A percentile compares a stretch with the other conserved stretches of the same genome.
phyloP scores from a whole-genome alignment of 768 basidiomycete species.

The Collybia nuda region DNA sequence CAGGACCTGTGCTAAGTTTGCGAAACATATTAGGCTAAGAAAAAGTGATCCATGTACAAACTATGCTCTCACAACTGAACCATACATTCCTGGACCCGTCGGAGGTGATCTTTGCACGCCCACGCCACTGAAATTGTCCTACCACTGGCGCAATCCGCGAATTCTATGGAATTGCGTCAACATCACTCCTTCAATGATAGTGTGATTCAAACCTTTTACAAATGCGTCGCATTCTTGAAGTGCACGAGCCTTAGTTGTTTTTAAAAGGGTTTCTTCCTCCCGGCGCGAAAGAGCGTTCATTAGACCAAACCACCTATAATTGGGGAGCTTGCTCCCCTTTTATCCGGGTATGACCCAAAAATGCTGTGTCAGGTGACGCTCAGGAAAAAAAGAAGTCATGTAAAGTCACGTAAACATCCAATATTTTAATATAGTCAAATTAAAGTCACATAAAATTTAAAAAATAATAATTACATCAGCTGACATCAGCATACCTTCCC shows the following conservation, averaged over 20 bases:
- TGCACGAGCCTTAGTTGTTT: conserved; percentile 78
- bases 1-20: conserved; percentile 62
- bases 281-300: conserved; percentile 88
- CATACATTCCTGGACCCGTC: conserved; percentile 76
- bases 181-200: not conserved
- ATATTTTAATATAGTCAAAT: too few species aligned
- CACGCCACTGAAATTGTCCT: conserved; percentile 84
- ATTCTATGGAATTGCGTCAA: conserved; percentile 46
- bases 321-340: too few species aligned
- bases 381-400: too few species aligned
- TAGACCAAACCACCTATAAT: too few species aligned
- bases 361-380: too few species aligned
- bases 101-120: conserved; percentile 74
- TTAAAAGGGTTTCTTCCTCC: conserved; percentile 84
- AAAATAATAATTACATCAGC: too few species aligned
- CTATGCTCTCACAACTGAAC: conserved; percentile 62
- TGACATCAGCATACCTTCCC: too few species aligned
- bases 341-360: too few species aligned
- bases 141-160: conserved; percentile 81
- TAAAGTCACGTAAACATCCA: too few species aligned
- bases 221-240: conserved; percentile 75
- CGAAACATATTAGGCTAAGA: too few species aligned
- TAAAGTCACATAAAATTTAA: too few species aligned
- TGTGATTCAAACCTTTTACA: conserved; percentile 59
- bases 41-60: not conserved